phyloP scores from a whole-genome alignment of 345 rosid species.

The Syzygium aromaticum region DNA sequence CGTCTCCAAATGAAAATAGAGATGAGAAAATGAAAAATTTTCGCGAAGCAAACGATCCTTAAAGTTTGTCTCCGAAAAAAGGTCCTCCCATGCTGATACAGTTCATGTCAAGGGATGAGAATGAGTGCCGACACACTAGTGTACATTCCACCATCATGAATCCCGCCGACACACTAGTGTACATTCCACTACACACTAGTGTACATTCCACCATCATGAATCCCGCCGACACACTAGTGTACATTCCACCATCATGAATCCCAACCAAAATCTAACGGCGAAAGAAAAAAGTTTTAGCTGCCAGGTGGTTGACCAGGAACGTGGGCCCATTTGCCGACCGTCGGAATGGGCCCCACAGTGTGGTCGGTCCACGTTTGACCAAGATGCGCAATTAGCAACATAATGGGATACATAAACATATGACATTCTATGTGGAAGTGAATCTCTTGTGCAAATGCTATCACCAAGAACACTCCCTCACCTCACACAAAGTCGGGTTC shows the following conservation, averaged over 20 bases:
- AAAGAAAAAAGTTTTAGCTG: background rate
- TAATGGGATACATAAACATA: no score
- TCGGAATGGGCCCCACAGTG: background rate
- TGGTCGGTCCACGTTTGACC: background rate
- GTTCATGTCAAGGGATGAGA: no score
- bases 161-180: background rate
- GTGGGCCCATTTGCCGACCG: background rate
- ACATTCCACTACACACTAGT: background rate
- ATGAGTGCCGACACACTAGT: background rate
- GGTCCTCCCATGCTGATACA: no score
- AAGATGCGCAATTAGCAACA: no score
- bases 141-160: no score
- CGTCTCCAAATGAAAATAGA: background rate
- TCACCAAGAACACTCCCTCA: no score
- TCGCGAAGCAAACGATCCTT: background rate
- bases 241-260: background rate
- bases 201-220: no score
- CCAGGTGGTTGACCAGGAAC: background rate
- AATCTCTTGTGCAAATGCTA: no score
- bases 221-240: background rate
- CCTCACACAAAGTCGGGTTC: background rate
- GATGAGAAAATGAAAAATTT: background rate
- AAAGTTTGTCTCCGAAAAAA: background rate
- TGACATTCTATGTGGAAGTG: no score
- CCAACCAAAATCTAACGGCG: background rate